These are phyloP conservation scores for Alectoria sarmentosa DNA, from an alignment of 495 filamentous ascomycete genomes.

Conservation along the genomic window DNA sequence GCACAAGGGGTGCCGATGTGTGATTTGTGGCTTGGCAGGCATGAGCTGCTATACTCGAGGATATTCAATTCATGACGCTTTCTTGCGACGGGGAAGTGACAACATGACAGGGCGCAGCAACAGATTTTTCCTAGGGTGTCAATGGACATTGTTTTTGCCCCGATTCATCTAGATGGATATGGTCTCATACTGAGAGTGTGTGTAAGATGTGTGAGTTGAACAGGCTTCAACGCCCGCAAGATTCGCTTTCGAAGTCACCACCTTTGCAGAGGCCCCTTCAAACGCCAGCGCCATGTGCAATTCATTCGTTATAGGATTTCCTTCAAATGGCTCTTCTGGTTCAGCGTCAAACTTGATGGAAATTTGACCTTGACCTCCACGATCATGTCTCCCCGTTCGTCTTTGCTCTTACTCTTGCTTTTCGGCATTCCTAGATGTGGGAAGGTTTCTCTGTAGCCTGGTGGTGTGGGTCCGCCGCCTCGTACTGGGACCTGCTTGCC, in stretches of 20 bases:
- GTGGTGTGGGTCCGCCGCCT: slow-evolving; percentile 74
- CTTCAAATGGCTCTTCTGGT: slow-evolving; percentile 71
- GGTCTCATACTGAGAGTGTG: background rate
- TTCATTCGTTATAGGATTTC: slow-evolving; percentile 52
- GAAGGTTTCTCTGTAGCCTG: slow-evolving; percentile 72
- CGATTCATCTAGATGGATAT: background rate
- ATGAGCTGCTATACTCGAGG: slow-evolving; percentile 90
- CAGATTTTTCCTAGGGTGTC: background rate
- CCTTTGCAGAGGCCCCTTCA: background rate
- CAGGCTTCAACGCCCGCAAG: background rate
- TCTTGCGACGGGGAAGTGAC: background rate
- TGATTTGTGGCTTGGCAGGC: slow-evolving; percentile 91
- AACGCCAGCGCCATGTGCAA: background rate
- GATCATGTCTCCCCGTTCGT: slow-evolving; percentile 82
- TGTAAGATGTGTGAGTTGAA: background rate
- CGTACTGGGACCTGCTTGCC: slow-evolving; percentile 71
- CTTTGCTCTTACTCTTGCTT: slow-evolving; percentile 55
- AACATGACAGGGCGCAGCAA: background rate
- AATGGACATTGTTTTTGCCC: background rate
- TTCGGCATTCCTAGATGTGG: slow-evolving; percentile 85
- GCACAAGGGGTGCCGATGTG: slow-evolving; percentile 82
- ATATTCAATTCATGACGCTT: slow-evolving; percentile 74
- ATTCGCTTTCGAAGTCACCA: background rate
- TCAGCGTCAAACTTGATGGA: slow-evolving; percentile 62
- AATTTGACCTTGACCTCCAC: slow-evolving; percentile 90